phyloP scores from a whole-genome alignment of 1,284 basidiomycete species.

The Butyriboletus appendiculatus region DNA sequence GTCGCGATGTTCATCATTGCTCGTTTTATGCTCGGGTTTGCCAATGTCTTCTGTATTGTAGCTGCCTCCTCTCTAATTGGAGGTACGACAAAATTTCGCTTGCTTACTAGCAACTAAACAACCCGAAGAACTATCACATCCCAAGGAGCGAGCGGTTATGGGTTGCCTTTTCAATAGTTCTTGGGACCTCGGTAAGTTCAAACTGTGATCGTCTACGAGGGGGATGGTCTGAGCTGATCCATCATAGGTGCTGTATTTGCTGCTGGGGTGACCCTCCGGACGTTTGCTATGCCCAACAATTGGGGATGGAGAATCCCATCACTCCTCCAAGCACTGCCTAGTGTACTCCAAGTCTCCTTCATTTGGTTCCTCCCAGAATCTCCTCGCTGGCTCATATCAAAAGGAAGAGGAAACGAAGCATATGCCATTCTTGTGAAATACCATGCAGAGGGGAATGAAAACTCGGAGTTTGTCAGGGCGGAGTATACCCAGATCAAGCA shows the following conservation, averaged over 20 bases:
- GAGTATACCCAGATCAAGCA: too few species aligned
- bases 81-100: conserved; percentile 6
- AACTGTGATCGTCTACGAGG: neutral
- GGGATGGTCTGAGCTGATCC: neutral
- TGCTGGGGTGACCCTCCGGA: neutral
- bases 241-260: conserved; percentile 11
- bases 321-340: conserved; percentile 42
- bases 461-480: too few species aligned
- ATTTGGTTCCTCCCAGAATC: neutral
- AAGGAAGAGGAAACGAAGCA: neutral
- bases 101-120: neutral
- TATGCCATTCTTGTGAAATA: conserved; percentile 16
- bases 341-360: neutral
- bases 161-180: conserved; percentile 9
- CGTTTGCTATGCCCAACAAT: conserved; percentile 45
- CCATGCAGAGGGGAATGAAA: conserved; percentile 13
- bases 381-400: neutral
- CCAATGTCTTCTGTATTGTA: conserved; percentile 10
- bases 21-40: conserved; percentile 21
- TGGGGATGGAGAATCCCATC: conserved; percentile 40
- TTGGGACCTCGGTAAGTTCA: conserved; percentile 11
- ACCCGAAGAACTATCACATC: conserved; percentile 23
- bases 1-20: conserved; percentile 19
- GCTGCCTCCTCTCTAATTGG: conserved; percentile 19
- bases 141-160: conserved; percentile 17